Conservation (phyloP, 1,284 basidiomycete genomes). For the Rhodotorula sp. region DNA sequence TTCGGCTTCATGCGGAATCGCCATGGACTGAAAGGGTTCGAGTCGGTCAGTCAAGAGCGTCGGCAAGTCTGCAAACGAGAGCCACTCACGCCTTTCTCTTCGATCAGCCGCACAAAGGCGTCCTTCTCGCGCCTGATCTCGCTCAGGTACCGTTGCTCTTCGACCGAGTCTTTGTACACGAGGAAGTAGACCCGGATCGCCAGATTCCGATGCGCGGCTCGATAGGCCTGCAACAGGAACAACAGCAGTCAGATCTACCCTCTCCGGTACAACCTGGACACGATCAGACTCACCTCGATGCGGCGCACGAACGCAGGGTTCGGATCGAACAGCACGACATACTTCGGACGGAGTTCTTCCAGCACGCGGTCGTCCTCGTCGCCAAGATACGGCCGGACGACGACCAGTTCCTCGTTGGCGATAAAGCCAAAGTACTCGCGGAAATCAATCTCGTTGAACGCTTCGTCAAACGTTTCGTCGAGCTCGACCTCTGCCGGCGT, state of each 20-base stretch:
- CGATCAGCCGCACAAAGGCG: slow-evolving; percentile 88
- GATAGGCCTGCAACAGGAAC: slow-evolving; percentile 67
- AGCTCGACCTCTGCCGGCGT: slow-evolving; percentile 11
- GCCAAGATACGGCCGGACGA: slow-evolving; percentile 85
- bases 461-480: slow-evolving; percentile 9
- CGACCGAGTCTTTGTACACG: slow-evolving; percentile 86
- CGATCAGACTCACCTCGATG: slow-evolving; percentile 66
- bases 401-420: slow-evolving; percentile 72
- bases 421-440: slow-evolving; percentile 81
- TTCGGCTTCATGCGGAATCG: slow-evolving; percentile 83
- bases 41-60: background rate
- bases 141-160: slow-evolving; percentile 92
- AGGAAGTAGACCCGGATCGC: slow-evolving; percentile 93
- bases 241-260: slow-evolving; percentile 1
- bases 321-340: slow-evolving; percentile 94
- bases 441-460: slow-evolving; percentile 57
- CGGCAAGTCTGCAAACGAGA: background rate
- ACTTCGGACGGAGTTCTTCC: slow-evolving; percentile 83
- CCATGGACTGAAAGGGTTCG: slow-evolving; percentile 63
- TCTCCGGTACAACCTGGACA: background rate
- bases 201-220: slow-evolving; percentile 73
- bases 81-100: slow-evolving; percentile 76
- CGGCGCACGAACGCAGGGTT: slow-evolving; percentile 88
- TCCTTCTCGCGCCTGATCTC: slow-evolving; percentile 89
- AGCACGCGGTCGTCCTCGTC: slow-evolving; percentile 89